Percentiles rank a stretch among this genome's conserved stretches.
Conservation (phyloP, 2,329 filamentous ascomycete genomes). For the Eutypella sp. region DNA sequence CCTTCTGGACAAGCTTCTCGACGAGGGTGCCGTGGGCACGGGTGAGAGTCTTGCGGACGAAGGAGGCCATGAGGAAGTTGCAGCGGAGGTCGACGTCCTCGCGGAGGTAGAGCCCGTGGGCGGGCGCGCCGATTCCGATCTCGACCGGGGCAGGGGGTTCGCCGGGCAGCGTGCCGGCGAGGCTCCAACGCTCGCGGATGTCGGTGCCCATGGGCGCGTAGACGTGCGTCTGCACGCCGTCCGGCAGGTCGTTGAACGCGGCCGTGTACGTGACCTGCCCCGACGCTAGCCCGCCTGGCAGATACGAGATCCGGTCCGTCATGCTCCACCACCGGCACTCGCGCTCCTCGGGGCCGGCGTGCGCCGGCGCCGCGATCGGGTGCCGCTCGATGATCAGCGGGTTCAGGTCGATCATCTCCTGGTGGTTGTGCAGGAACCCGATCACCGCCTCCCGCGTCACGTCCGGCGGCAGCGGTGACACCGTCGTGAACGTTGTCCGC, state of each 20-base stretch:
- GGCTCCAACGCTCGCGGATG: slow-evolving; percentile 71
- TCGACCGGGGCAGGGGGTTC: slow-evolving; percentile 63
- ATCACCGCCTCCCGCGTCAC: slow-evolving; percentile 68
- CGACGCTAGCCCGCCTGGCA: slow-evolving; percentile 60
- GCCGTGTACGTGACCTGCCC: slow-evolving; percentile 73
- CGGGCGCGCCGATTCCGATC: slow-evolving; percentile 60
- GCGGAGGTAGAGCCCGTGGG: slow-evolving; percentile 69
- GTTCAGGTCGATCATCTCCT: slow-evolving; percentile 83
- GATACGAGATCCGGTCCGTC: slow-evolving; percentile 70
- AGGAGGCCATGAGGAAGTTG: slow-evolving; percentile 68
- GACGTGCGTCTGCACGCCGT: slow-evolving; percentile 75
- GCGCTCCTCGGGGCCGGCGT: slow-evolving; percentile 66
- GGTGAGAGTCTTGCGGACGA: slow-evolving; percentile 79
- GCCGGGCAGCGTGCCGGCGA: slow-evolving; percentile 66
- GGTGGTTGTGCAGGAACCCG: slow-evolving; percentile 70
- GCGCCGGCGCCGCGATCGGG: slow-evolving; percentile 60
- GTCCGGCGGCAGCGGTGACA: slow-evolving; percentile 68
- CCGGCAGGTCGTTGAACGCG: slow-evolving; percentile 70
- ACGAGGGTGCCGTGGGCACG: slow-evolving; percentile 70
- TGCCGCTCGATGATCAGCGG: slow-evolving; percentile 72
- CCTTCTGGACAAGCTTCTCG: slow-evolving; percentile 52
- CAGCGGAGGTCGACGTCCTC: slow-evolving; percentile 83
- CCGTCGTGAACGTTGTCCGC: slow-evolving; percentile 67
- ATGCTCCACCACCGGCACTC: slow-evolving; percentile 71
- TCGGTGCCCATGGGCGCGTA: slow-evolving; percentile 80